Conservation (phyloP, 495 filamentous ascomycete species). For the Penicillium nucicola region DNA sequence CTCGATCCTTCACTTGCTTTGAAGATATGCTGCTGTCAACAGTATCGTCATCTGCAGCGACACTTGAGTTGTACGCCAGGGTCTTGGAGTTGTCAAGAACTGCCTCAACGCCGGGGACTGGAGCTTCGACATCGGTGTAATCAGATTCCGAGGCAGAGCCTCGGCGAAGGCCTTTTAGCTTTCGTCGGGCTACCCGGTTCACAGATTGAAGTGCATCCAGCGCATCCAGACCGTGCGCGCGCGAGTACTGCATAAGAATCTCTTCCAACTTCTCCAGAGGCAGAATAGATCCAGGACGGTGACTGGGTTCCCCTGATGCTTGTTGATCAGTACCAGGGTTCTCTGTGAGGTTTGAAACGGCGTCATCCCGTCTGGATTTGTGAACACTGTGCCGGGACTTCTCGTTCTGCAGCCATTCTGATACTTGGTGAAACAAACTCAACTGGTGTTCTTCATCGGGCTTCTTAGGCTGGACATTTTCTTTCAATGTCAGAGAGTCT, state of each 20-base stretch:
- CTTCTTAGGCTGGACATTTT: constrained; percentile 23
- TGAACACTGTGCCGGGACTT: constrained; percentile 58
- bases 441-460: constrained; percentile 31
- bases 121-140: constrained; percentile 63
- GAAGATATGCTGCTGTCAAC: constrained; percentile 16
- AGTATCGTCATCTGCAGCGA: constrained; percentile 44
- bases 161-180: constrained; percentile 35
- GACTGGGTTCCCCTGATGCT: constrained; percentile 20
- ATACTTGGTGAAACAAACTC: constrained; percentile 64
- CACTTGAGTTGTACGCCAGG: constrained; percentile 65
- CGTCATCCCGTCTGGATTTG: constrained; percentile 33
- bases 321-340: constrained; percentile 21
- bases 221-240: constrained; percentile 11
- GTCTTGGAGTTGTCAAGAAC: constrained; percentile 87
- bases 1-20: constrained; percentile 60
- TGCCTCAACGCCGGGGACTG: constrained; percentile 75
- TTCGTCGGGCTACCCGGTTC: constrained; percentile 30
- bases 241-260: constrained; percentile 58
- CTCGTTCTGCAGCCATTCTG: constrained; percentile 77
- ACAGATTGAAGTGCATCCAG: constrained; percentile 21
- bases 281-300: constrained; percentile 53
- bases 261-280: constrained; percentile 68
- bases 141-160: constrained; percentile 75
- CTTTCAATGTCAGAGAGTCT: constrained; percentile 20
- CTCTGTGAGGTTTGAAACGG: constrained; percentile 18